phyloP scores from a whole-genome alignment of 2,329 filamentous ascomycete genomes.

The Fusarium xylarioides region DNA sequence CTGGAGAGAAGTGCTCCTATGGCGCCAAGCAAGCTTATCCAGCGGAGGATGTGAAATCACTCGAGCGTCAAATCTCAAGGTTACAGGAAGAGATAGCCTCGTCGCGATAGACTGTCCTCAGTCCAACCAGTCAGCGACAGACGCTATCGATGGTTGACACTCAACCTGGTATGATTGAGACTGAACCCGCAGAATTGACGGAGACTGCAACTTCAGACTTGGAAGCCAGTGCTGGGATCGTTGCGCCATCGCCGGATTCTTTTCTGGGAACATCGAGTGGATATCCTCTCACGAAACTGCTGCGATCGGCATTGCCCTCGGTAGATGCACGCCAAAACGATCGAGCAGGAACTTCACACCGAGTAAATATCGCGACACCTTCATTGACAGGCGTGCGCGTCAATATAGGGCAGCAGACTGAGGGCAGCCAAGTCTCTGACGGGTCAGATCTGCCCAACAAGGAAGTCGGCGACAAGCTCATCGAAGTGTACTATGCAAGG shows the following conservation, averaged over 20 bases:
- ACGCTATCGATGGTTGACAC: neutral
- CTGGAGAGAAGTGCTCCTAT: neutral
- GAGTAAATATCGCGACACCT: neutral
- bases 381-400: neutral
- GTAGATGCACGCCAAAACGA: neutral
- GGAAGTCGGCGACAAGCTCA: neutral
- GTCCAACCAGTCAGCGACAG: neutral
- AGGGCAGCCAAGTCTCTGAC: fast-evolving
- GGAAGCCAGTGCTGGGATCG: slow-evolving; percentile 2
- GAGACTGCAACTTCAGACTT: neutral
- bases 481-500: neutral
- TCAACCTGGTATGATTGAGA: neutral
- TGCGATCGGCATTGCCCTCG: neutral
- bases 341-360: neutral
- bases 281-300: neutral
- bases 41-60: neutral
- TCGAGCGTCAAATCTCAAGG: neutral
- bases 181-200: neutral
- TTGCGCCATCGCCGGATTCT: neutral
- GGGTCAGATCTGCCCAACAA: neutral
- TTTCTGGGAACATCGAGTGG: neutral
- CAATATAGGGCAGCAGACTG: neutral
- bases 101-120: neutral
- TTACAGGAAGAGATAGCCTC: neutral
- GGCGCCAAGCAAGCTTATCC: neutral